Base-by-base conservation (phyloP, 305 asterid species). In the Plantago lanceolata region DNA sequence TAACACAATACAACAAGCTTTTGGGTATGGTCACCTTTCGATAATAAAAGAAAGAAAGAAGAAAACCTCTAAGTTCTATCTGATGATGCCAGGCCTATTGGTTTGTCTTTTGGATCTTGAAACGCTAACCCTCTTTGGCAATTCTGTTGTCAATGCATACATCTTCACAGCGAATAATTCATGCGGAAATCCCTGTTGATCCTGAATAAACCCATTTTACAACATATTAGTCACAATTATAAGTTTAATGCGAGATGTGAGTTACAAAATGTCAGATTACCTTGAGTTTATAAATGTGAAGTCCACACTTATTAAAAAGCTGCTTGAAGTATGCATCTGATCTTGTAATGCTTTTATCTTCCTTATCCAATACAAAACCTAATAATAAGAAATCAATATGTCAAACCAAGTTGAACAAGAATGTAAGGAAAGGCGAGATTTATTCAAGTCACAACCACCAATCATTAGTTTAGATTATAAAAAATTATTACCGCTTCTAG, bases 361-460 rank as follows among this genome's bases (percentile, higher is more conserved):
- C 79, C 60, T 89, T 84, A 79, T 92, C 98, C 86, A 89, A 76
- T 49, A 92, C 94, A 74, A 89, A 89, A 63, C 96, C 97, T 90
- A 45, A 58, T 5, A n/a, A 68, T 45, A 56, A 33, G 40, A 61
- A 67, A 69, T 54, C 24, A 43, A 35, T 20, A 51, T 62, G 40
- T 33, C 40, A 33, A 33, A 33, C 47, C 55, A 50, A 24, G 57
- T 54, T 24, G 1, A 33, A 33, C 9, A 11, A 33, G 28, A 24
- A 33, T 33, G 7, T 33, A 6, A 5, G 9, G 9, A 33, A 33
- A 33, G 1, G 40, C 2, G 40, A 8, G 35, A 11, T 33, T 33
- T 1, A 5, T 33, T 33, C 8, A 33, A 33, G 40, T 7, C 8
- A 33, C 40, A 7, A 33, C 7, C 11, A 33, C 40, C 40, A 7